Evolutionary conservation across 495 filamentous ascomycete genomes (phyloP).

Genomic region (Penicillium parvum): DNA sequence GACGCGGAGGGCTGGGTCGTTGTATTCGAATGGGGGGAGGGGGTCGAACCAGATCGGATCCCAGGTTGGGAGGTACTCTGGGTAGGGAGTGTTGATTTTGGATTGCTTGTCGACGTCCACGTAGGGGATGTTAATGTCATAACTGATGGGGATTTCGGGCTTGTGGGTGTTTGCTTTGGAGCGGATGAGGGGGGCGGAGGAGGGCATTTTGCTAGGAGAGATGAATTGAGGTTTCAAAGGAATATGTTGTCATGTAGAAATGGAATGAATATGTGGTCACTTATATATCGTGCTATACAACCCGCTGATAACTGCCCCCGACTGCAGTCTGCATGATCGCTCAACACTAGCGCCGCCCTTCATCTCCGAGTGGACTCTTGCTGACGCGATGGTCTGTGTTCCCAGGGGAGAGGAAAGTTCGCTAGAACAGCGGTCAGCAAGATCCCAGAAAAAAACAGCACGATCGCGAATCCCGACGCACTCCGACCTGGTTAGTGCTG

Average conservation of each 20-base stretch:
- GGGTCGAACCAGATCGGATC: slow-evolving; percentile 59
- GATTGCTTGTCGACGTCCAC: slow-evolving; percentile 39
- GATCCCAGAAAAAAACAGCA: neutral
- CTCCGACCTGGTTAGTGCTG: slow-evolving; percentile 15
- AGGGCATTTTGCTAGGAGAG: slow-evolving; percentile 28
- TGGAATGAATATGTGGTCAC: too few species aligned
- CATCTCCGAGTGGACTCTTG: slow-evolving; percentile 15
- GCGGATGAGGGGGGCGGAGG: slow-evolving; percentile 33
- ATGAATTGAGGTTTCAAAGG: neutral
- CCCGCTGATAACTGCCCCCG: too few species aligned
- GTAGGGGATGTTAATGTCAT: slow-evolving; percentile 56
- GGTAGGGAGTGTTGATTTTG: slow-evolving; percentile 47
- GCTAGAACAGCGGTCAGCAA: slow-evolving; percentile 18
- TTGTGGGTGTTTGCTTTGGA: slow-evolving; percentile 31
- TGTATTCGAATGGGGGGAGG: slow-evolving; percentile 54
- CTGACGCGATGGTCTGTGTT: neutral
- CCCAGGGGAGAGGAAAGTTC: slow-evolving; percentile 6
- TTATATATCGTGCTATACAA: too few species aligned
- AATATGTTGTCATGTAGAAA: too few species aligned
- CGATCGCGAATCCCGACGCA: slow-evolving; percentile 13
- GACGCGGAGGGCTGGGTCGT: slow-evolving; percentile 53
- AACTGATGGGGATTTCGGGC: slow-evolving; percentile 44
- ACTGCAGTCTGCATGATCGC: neutral
- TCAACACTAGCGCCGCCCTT: slow-evolving; percentile 7
- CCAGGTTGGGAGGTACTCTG: slow-evolving; percentile 59